These are phyloP conservation scores for Russula earlei DNA, from an alignment of 768 basidiomycete genomes.

Conservation along the genomic window DNA sequence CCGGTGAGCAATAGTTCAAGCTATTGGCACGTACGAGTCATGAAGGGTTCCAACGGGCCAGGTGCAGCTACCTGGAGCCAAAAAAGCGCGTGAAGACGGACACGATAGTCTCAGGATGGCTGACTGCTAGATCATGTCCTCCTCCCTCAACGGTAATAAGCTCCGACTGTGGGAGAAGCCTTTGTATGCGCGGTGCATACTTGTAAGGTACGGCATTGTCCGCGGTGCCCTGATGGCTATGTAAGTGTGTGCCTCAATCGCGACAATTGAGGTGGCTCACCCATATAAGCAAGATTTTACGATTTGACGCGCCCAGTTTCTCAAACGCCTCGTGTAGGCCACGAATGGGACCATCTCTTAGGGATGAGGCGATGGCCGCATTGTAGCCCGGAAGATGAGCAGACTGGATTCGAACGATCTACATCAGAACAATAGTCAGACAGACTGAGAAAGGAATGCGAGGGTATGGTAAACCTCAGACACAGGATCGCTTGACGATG, in stretches of 20 bases:
- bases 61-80: neutral
- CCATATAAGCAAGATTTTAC: slow-evolving; percentile 55
- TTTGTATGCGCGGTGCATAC: slow-evolving; percentile 40
- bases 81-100: slow-evolving; percentile 16
- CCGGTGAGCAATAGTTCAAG: neutral
- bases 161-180: slow-evolving; percentile 36
- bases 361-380: slow-evolving; percentile 63
- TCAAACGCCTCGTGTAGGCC: slow-evolving; percentile 48
- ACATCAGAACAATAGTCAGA: neutral
- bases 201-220: slow-evolving; percentile 48
- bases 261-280: slow-evolving; percentile 30
- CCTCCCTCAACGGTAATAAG: slow-evolving; percentile 43
- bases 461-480: slow-evolving; percentile 22
- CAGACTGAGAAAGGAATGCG: neutral
- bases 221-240: slow-evolving; percentile 39
- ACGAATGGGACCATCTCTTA: slow-evolving; percentile 64
- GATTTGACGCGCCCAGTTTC: slow-evolving; percentile 37
- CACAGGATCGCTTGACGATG: slow-evolving; percentile 24
- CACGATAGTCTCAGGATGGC: slow-evolving; percentile 18
- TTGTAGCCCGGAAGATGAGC: slow-evolving; percentile 70
- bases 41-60: slow-evolving; percentile 1
- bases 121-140: slow-evolving; percentile 36
- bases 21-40: neutral
- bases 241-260: neutral
- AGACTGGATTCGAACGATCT: slow-evolving; percentile 72